These are phyloP conservation scores for Pseudopyricularia javanii DNA, from an alignment of 2,329 filamentous ascomycete genomes.

Conservation along the genomic window DNA sequence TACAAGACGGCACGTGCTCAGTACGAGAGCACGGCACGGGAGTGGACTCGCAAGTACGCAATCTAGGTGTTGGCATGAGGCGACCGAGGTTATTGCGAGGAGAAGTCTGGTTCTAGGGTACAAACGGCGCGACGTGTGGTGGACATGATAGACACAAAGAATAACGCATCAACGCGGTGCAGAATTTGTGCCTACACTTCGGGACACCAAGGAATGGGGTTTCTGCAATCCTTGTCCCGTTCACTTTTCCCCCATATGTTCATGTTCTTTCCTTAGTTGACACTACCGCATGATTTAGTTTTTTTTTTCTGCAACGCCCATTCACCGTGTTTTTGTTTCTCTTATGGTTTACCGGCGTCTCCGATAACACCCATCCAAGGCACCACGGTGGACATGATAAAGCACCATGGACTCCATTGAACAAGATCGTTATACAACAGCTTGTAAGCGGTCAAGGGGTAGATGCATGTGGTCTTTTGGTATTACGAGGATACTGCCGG, in stretches of 20 bases:
- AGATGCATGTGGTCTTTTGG: too few species aligned
- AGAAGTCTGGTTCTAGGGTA: neutral
- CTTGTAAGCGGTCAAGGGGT: too few species aligned
- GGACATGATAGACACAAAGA: neutral
- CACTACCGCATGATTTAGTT: neutral
- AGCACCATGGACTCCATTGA: too few species aligned
- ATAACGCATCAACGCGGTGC: conserved; percentile 1
- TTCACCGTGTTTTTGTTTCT: too few species aligned
- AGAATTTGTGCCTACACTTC: neutral
- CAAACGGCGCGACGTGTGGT: neutral
- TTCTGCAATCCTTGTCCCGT: neutral
- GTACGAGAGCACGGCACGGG: conserved; percentile 91
- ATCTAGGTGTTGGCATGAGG: conserved; percentile 42
- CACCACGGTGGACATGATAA: too few species aligned
- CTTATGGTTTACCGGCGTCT: too few species aligned
- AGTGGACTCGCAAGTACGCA: conserved; percentile 99
- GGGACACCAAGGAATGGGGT: neutral
- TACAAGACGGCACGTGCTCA: conserved; percentile 97
- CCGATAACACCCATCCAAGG: too few species aligned
- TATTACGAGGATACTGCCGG: too few species aligned
- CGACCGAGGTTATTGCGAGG: neutral
- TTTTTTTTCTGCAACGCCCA: too few species aligned
- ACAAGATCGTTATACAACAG: too few species aligned
- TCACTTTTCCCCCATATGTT: neutral
- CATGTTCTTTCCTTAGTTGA: neutral